Conservation (phyloP, 352 stramenopile species). For the Phytophthora macrochlamydospora region DNA sequence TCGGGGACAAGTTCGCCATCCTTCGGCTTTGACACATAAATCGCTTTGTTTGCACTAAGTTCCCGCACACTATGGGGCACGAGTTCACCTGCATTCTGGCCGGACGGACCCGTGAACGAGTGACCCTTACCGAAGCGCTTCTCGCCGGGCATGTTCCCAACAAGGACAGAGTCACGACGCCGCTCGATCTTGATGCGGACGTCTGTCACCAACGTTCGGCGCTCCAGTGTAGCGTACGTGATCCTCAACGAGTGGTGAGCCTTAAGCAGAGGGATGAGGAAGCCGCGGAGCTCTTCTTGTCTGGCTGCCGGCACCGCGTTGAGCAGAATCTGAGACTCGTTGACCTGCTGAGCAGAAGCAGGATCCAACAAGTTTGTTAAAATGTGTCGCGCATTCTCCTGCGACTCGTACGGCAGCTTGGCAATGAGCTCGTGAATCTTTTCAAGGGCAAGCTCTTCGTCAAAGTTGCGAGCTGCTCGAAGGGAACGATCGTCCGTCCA, state of each 20-base stretch:
- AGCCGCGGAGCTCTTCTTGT: constrained; percentile 62
- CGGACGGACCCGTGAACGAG: constrained; percentile 65
- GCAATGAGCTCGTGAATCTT: constrained; percentile 55
- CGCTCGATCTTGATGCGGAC: constrained; percentile 76
- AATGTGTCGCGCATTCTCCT: constrained; percentile 69
- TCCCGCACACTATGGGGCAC: constrained; percentile 63
- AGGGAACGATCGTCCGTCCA: constrained; percentile 74
- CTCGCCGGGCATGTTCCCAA: constrained; percentile 51
- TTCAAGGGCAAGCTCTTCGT: constrained; percentile 46
- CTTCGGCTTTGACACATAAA: constrained; percentile 72
- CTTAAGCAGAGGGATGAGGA: constrained; percentile 75
- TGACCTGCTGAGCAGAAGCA: constrained; percentile 37
- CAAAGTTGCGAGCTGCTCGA: constrained; percentile 40
- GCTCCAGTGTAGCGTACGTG: constrained; percentile 74
- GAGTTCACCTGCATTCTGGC: constrained; percentile 72
- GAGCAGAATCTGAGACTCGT: constrained; percentile 79
- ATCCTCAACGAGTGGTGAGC: constrained; percentile 68
- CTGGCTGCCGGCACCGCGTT: constrained; percentile 53
- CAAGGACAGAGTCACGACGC: constrained; percentile 65
- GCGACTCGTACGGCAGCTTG: constrained; percentile 70
- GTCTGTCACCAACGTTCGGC: constrained; percentile 77
- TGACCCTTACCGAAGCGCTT: constrained; percentile 75
- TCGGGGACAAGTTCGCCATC: constrained; percentile 20
- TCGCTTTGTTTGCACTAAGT: constrained; percentile 66
- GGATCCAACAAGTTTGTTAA: constrained; percentile 55